Percentiles rank a stretch among this genome's conserved stretches.
Evolutionary conservation across 495 filamentous ascomycete species (phyloP).

Genomic region (Geopyxis carbonaria): DNA sequence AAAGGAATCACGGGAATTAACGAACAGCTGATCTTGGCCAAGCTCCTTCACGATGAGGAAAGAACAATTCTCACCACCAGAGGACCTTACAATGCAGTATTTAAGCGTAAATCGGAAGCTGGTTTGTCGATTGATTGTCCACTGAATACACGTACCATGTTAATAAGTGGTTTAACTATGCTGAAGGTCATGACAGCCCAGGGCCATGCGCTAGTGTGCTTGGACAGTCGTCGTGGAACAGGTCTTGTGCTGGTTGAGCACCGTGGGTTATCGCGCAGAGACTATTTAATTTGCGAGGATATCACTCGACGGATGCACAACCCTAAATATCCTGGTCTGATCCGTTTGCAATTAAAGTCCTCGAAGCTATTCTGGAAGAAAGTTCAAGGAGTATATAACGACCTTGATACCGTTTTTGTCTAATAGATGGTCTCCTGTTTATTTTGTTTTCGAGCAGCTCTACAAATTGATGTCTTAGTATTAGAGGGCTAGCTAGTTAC

Average conservation of each 20-base stretch:
- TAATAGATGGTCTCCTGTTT: too few relatives aligned
- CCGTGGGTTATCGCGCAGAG: too few relatives aligned
- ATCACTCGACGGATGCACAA: background rate
- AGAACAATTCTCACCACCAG: conserved; percentile 13
- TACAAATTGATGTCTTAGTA: too few relatives aligned
- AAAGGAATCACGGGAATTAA: conserved; percentile 21
- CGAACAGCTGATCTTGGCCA: conserved; percentile 22
- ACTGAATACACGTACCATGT: conserved; percentile 13
- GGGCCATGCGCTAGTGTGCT: conserved; percentile 14
- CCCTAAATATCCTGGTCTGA: too few relatives aligned
- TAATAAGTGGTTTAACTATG: conserved; percentile 21
- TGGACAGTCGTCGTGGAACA: conserved; percentile 15
- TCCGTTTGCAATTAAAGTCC: too few relatives aligned
- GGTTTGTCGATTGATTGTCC: conserved; percentile 27
- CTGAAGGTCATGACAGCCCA: conserved; percentile 19
- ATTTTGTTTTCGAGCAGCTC: too few relatives aligned
- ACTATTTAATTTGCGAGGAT: background rate
- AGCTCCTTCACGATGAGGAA: conserved; percentile 22
- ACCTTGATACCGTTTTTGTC: too few relatives aligned
- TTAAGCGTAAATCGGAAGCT: conserved; percentile 12
- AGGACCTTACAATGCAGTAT: conserved; percentile 24
- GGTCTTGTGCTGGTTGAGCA: background rate
- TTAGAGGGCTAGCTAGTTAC: too few relatives aligned
- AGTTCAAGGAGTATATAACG: too few relatives aligned
- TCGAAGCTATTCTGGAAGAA: too few relatives aligned